Conservation (phyloP, 140 eudicot genomes). For the Bidens hawaiensis region DNA sequence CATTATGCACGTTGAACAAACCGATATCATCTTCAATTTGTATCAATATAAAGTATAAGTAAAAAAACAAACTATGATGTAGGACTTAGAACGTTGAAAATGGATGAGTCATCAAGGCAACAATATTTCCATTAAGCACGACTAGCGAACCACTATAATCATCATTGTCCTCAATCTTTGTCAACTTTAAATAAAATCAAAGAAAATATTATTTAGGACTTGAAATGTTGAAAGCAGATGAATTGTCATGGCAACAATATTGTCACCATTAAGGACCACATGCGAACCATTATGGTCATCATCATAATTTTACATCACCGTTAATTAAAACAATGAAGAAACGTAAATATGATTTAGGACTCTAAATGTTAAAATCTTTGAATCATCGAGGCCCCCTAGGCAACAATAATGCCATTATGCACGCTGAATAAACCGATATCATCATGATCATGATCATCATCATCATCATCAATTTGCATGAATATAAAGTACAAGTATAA, state of each 20-base stretch:
- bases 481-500: no score
- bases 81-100: neutral
- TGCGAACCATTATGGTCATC: neutral
- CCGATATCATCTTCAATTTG: no score
- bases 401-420: no score
- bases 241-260: neutral
- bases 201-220: neutral
- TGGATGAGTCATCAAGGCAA: conserved; percentile 20
- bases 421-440: no score
- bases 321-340: no score
- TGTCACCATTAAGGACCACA: neutral
- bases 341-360: neutral
- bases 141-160: conserved; percentile 27
- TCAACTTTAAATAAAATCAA: neutral
- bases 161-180: conserved; percentile 18
- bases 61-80: no score
- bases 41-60: no score
- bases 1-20: no score
- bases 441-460: no score
- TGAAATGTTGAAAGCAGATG: neutral
- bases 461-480: no score
- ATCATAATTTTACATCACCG: no score
- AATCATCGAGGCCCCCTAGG: no score
- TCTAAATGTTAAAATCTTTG: neutral
- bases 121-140: conserved; percentile 6